phyloP scores from a whole-genome alignment of 2,329 filamentous ascomycete species.

The Cladorrhinum sp. region DNA sequence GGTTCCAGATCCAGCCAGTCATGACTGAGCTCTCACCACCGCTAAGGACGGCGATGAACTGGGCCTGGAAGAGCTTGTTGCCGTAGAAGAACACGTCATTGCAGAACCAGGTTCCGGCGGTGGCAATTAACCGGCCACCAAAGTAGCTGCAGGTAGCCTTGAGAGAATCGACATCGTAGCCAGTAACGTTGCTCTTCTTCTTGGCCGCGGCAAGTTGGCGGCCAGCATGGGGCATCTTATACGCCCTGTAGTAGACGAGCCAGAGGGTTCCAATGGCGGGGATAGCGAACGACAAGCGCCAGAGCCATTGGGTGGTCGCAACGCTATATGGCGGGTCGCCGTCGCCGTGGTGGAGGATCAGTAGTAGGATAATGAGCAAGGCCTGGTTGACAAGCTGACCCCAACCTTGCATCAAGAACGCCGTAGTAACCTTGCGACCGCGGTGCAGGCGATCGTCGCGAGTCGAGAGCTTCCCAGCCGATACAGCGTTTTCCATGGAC shows the following conservation, averaged over 20 bases:
- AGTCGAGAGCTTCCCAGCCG: constrained; percentile 83
- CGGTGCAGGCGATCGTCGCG: constrained; percentile 91
- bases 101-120: constrained; percentile 86
- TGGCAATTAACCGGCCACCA: constrained; percentile 80
- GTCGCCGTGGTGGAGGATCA: constrained; percentile 81
- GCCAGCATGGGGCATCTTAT: constrained; percentile 86
- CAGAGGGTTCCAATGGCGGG: constrained; percentile 87
- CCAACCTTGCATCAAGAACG: constrained; percentile 98
- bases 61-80: constrained; percentile 93
- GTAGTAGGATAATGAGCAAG: constrained; percentile 77
- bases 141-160: constrained; percentile 77
- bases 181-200: constrained; percentile 81
- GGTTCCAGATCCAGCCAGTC: constrained; percentile 86
- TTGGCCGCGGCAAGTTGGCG: constrained; percentile 80
- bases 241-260: constrained; percentile 94
- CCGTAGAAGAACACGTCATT: constrained; percentile 99
- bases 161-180: constrained; percentile 86
- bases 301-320: constrained; percentile 81
- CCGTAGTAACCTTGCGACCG: constrained; percentile 90
- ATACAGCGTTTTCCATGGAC: constrained; percentile 86
- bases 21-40: constrained; percentile 69
- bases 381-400: constrained; percentile 94
- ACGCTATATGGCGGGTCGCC: constrained; percentile 74
- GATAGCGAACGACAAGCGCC: constrained; percentile 87
- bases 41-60: constrained; percentile 83